phyloP scores from a whole-genome alignment of 495 filamentous ascomycete species.

The Trichoderma virens region DNA sequence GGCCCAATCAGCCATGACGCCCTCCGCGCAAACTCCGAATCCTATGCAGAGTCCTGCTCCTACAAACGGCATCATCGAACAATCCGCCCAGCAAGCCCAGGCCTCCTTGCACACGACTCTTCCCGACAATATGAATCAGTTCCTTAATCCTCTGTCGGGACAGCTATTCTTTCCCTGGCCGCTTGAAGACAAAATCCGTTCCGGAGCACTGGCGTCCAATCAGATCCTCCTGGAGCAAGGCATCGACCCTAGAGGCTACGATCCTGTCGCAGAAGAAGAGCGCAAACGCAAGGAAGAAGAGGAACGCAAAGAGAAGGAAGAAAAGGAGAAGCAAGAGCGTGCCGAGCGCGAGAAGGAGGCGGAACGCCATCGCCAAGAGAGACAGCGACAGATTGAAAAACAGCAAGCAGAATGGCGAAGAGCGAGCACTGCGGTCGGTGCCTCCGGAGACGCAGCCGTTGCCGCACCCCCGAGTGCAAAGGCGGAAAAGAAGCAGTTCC shows the following conservation, averaged over 20 bases:
- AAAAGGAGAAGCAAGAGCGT: constrained; percentile 34
- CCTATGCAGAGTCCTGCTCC: constrained; percentile 1
- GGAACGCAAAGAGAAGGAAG: constrained; percentile 30
- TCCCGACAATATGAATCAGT: constrained; percentile 31
- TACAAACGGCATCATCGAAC: background rate
- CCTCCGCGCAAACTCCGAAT: constrained; percentile 1
- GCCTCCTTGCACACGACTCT: constrained; percentile 18
- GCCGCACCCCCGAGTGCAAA: constrained; percentile 13
- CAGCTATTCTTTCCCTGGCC: constrained; percentile 63
- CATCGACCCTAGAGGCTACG: constrained; percentile 47
- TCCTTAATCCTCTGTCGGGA: constrained; percentile 44
- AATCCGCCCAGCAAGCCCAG: constrained; percentile 5
- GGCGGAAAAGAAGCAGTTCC: constrained; percentile 39
- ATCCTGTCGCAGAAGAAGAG: constrained; percentile 42
- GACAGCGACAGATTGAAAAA: constrained; percentile 21
- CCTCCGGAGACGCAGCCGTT: constrained; percentile 10
- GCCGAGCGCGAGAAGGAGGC: constrained; percentile 34
- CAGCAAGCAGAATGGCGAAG: constrained; percentile 29
- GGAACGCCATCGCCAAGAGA: constrained; percentile 19
- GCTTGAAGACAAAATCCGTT: constrained; percentile 50
- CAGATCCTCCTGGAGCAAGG: constrained; percentile 50
- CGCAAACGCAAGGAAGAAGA: constrained; percentile 32
- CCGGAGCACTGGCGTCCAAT: constrained; percentile 53
- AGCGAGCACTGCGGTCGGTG: constrained; percentile 23
- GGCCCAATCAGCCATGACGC: constrained; percentile 13